Evolutionary conservation across 73 alveolate genomes (phyloP).

Genomic region (Tetrahymena malaccensis): DNA sequence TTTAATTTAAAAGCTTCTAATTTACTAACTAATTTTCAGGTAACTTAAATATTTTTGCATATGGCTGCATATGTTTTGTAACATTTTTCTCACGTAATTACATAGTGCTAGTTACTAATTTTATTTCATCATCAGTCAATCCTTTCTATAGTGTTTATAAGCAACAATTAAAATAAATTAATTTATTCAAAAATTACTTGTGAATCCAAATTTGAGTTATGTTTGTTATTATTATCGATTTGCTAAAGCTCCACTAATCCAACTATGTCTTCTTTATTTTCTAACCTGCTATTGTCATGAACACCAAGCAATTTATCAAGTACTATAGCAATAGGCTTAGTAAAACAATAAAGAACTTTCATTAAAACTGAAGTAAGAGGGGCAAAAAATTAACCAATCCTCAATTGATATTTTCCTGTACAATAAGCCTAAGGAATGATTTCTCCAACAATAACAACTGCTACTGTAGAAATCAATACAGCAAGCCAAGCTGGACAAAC

Average conservation of each 20-base stretch:
- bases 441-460: conserved; percentile 83
- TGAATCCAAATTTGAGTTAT: background rate
- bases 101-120: background rate
- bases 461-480: conserved; percentile 73
- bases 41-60: background rate
- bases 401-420: conserved; percentile 84
- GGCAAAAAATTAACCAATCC: conserved; percentile 71
- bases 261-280: background rate
- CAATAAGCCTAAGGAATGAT: conserved; percentile 90
- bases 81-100: background rate
- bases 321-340: background rate
- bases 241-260: background rate
- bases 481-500: conserved; percentile 80
- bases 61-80: background rate
- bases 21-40: background rate
- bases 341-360: background rate
- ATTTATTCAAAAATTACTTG: background rate
- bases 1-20: background rate
- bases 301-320: background rate
- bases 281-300: background rate
- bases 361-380: conserved; percentile 39
- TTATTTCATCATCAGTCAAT: background rate
- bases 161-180: background rate
- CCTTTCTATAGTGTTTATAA: background rate
- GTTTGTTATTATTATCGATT: background rate